phyloP scores from a whole-genome alignment of 805 yeast species.

The Lachancea cidri region DNA sequence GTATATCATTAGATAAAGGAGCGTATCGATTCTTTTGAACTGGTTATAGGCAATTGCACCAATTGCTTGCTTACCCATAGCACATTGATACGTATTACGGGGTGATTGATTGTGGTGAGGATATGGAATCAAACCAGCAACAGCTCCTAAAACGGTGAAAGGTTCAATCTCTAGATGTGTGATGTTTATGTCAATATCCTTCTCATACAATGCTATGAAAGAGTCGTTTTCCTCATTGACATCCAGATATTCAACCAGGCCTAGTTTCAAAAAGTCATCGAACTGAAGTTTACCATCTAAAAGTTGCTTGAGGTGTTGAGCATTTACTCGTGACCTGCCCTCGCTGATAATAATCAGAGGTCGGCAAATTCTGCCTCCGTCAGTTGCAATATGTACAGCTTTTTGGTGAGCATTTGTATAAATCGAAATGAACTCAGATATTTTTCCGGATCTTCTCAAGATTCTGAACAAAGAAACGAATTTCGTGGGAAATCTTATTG shows the following conservation, averaged over 20 bases:
- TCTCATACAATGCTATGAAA: conserved; percentile 85
- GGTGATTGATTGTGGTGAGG: conserved; percentile 99
- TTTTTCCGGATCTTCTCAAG: conserved; percentile 76
- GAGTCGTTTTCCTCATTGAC: conserved; percentile 97
- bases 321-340: conserved; percentile 64
- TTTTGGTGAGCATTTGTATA: conserved; percentile 83
- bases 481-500: conserved; percentile 78
- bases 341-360: conserved; percentile 85
- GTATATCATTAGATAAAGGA: conserved; percentile 92
- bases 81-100: conserved; percentile 98
- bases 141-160: conserved; percentile 96
- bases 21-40: conserved; percentile 89
- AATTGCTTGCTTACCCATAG: conserved; percentile 99
- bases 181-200: conserved; percentile 45
- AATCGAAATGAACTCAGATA: conserved; percentile 87
- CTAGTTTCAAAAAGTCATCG: conserved; percentile 81
- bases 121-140: conserved; percentile 98
- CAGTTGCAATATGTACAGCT: conserved; percentile 97
- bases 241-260: conserved; percentile 91
- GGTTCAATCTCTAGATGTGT: conserved; percentile 97
- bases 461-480: conserved; percentile 76
- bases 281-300: conserved; percentile 72
- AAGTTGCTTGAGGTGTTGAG: conserved; percentile 60
- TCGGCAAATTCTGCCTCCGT: conserved; percentile 97
- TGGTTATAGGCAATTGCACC: conserved; percentile 98